Percentiles rank a stretch among this genome's conserved stretches.
Evolutionary conservation across 768 basidiomycete genomes (phyloP).

Genomic region (Lentinula detonsa): DNA sequence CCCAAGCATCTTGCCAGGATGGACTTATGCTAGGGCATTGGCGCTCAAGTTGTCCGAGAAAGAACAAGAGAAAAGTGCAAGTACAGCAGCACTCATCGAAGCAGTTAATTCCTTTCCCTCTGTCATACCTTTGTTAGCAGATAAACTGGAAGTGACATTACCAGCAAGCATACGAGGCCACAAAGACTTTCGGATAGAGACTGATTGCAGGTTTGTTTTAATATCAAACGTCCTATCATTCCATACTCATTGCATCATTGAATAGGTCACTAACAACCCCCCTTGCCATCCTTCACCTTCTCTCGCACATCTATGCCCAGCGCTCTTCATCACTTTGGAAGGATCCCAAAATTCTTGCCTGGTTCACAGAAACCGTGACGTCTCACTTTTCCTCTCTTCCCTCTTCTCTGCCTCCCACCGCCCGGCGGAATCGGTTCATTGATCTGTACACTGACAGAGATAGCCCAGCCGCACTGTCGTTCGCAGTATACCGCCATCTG

Average conservation of each 20-base stretch:
- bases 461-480: slow-evolving; percentile 24
- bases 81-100: slow-evolving; percentile 63
- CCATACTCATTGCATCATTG: slow-evolving; percentile 8
- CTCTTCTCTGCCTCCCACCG: slow-evolving; percentile 12
- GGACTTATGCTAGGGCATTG: slow-evolving; percentile 67
- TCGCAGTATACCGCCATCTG: slow-evolving; percentile 69
- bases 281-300: slow-evolving; percentile 58
- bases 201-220: slow-evolving; percentile 52
- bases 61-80: slow-evolving; percentile 49
- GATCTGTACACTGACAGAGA: slow-evolving; percentile 32
- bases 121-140: slow-evolving; percentile 75
- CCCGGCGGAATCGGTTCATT: slow-evolving; percentile 19
- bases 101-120: slow-evolving; percentile 79
- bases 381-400: slow-evolving; percentile 34
- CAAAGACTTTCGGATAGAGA: slow-evolving; percentile 62
- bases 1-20: slow-evolving; percentile 68
- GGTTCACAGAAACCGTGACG: slow-evolving; percentile 62
- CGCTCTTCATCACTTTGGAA: slow-evolving; percentile 83
- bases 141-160: slow-evolving; percentile 73
- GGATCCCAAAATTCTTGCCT: slow-evolving; percentile 49
- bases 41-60: slow-evolving; percentile 44
- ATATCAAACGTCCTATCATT: not conserved
- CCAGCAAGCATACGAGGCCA: slow-evolving; percentile 52
- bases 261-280: slow-evolving; percentile 32
- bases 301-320: slow-evolving; percentile 84